Base-by-base conservation (phyloP, 164 flowering plant species). In the Macadamia integrifolia region DNA sequence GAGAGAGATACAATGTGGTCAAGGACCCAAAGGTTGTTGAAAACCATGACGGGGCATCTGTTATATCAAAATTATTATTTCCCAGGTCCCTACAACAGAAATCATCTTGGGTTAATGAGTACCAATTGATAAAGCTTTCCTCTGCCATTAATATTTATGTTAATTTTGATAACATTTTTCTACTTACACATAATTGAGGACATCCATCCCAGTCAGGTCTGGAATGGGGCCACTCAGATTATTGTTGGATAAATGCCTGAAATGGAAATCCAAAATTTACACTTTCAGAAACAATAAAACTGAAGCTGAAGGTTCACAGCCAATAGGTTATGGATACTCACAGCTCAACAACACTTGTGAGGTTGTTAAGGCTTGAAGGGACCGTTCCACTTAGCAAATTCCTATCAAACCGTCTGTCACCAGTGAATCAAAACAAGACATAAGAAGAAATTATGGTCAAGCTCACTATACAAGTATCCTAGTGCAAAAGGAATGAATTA, bases 221-320 rank as follows among this genome's bases (percentile, higher is more conserved):
- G 88, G 92, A 61, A 85, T 3, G 23, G 82, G 61, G 11, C 92
- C 92, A 58, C 67, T 77, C 53, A 88, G 67, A 18, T 44, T 55
- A 73, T 88, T 88, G 77, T 82, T 82, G 42, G 90, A 76, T 67
- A 86, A 71, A 35, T 29, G 61, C 76, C 92, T 85, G 80, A 31
- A 66, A 56, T 5, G 8, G 32, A 64, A 14, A 58, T n/a, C 9
- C 50, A 46, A 46, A 4, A 4, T 46, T 46, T 2, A 46, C 12
- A 8, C 7, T 46, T 11, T 8, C 13, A 11, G 12, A 8, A 46
- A 11, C 13, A 3, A 46, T 9, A 46, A 5, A 46, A 43, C 50
- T 8, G 13, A 3, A 1, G 7, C 13, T 11, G 50, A 46, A 8
- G 12, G 50, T 46, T 11, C 50, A 46, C 1, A 1, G 50, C 12